phyloP scores from a whole-genome alignment of 495 filamentous ascomycete genomes.

The Neohortaea acidophila region DNA sequence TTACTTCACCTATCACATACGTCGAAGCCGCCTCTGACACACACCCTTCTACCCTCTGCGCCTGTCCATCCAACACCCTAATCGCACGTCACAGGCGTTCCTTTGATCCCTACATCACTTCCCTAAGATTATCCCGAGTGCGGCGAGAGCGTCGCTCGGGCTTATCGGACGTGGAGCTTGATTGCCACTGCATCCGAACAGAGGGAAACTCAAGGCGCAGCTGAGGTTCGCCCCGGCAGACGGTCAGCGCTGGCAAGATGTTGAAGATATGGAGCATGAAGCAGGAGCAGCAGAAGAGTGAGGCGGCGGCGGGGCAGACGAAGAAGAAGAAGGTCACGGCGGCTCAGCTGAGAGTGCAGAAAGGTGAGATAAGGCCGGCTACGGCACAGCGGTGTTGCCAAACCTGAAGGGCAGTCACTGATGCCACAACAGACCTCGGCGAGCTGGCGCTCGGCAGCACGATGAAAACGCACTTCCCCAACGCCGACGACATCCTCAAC shows the following conservation, averaged over 20 bases:
- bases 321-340: conserved; percentile 98
- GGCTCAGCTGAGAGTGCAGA: conserved; percentile 87
- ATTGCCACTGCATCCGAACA: no score
- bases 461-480: conserved; percentile 84
- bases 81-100: no score
- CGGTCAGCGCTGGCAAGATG: conserved; percentile 45
- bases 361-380: conserved; percentile 42
- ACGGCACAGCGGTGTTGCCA: neutral
- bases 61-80: no score
- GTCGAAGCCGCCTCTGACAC: no score
- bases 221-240: neutral
- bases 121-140: neutral
- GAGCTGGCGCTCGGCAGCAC: conserved; percentile 81
- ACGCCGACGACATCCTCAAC: conserved; percentile 92
- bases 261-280: conserved; percentile 99
- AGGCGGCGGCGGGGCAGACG: conserved; percentile 40
- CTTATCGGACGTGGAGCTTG: no score
- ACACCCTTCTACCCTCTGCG: no score
- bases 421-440: conserved; percentile 52
- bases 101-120: no score
- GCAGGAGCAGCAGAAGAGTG: conserved; percentile 82
- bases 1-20: no score
- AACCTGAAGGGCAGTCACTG: neutral
- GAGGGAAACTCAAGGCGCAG: no score
- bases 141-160: neutral